Base-by-base conservation (phyloP, 108 stramenopile species). In the Nitzschia palea region DNA sequence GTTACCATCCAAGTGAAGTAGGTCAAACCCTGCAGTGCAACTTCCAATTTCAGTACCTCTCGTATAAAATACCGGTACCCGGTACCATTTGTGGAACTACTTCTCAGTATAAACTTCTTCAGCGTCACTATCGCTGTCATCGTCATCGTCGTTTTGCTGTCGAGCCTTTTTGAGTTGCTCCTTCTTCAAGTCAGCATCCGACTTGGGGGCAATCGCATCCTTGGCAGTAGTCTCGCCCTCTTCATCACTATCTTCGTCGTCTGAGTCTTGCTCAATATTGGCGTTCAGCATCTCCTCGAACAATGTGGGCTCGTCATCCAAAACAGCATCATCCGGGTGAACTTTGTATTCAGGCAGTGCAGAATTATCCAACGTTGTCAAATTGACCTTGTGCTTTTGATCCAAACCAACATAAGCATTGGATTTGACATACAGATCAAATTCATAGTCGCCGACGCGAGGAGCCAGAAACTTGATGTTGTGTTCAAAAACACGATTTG, bases 271-370 rank as follows among this genome's bases (percentile, higher is more conserved):
- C 60, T 95, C 95, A 62, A 93, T 82, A 44, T 96, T 93, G 23
- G 86, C 91, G 47, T 91, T 93, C 85, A 96, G 74, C 81, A 97
- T 89, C 65, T 96, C 90, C 80, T 99, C 98, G 74, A 99, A 99
- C 75, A 99, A 70, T 0, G 98, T 98, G 6, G 98, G 97, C 69
- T 99, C 98, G 53, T 99, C 96, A 69, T 99, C 98, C 40, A 99
- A 76, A 62, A 89, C 93, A 42, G 96, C 90, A 82, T 99, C 98
- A 20, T 99, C 98, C 36, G 94, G 94, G 67, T 99, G 98, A 35
- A 96, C 67, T 68, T 88, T 91, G 82, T 96, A 97, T 77, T 97
- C 93, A 0, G 96, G 97, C 29, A 99, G 82, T 1, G 65, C 65
- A 12, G 95, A 86, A 26, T 96, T 90, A 79, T 95, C 94, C 62